phyloP scores from a whole-genome alignment of 2,329 filamentous ascomycete species.

The Stromatinia cepivora region DNA sequence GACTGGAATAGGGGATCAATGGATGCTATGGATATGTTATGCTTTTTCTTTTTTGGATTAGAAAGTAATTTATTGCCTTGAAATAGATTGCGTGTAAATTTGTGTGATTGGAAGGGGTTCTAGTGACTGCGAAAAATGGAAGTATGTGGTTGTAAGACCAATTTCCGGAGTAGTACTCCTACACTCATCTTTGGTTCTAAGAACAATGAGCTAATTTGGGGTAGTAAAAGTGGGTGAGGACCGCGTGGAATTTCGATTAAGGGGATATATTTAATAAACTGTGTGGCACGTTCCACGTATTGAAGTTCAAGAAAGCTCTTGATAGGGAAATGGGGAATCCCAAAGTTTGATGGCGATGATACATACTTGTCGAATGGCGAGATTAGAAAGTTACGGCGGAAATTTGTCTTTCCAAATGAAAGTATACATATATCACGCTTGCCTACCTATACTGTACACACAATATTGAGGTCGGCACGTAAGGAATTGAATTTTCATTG shows the following conservation, averaged over 20 bases:
- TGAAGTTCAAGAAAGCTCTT: neutral
- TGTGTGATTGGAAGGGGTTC: neutral
- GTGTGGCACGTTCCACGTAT: no score
- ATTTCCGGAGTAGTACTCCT: neutral
- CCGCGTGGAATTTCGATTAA: no score
- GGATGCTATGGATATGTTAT: slow-evolving; percentile 5
- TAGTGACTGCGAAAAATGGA: neutral
- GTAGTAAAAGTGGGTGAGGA: no score
- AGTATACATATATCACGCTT: no score
- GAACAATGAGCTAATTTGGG: no score
- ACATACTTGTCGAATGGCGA: neutral
- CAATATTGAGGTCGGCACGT: no score
- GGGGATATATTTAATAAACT: no score
- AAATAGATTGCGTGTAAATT: neutral
- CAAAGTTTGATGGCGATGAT: neutral
- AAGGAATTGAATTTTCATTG: no score
- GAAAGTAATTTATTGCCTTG: slow-evolving; percentile 8
- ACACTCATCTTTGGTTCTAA: no score
- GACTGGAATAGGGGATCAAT: neutral
- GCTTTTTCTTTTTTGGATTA: neutral
- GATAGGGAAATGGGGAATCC: neutral
- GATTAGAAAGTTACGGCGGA: neutral
- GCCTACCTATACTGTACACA: no score
- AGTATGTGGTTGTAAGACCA: neutral
- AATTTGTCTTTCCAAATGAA: no score